Base-by-base conservation (phyloP, 768 basidiomycete species). In the Russula abietina region DNA sequence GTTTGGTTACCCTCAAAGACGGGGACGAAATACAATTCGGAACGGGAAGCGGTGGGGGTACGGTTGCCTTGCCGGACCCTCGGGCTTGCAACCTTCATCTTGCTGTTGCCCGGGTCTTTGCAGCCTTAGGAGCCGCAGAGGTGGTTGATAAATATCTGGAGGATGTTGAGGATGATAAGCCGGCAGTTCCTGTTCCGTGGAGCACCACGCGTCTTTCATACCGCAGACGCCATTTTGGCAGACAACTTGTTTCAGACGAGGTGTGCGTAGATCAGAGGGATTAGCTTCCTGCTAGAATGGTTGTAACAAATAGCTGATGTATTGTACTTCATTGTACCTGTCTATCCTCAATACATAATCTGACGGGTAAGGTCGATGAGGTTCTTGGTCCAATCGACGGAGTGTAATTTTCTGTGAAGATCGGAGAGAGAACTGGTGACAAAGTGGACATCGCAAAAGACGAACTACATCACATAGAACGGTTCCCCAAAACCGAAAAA, bases 401-500 rank as follows among this genome's bases (percentile, higher is more conserved):
- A 7, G 30, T 30, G 30, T 98, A 86, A 75, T 98, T 99, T 72
- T 95, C 94, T 3, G 83, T 99, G 67, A 99, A 98, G 79, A 97
- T 98, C 89, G 84, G 87, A 22, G 88, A 91, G 61, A 97, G 97
- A 36, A 36, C 93, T 30, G 97, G 97, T 52, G 97, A 99, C 78
- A 98, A 96, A 73, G 91, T 99, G 50, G 98, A 91, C 74, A 98
- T 99, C 71, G 91, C 85, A 45, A 87, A 88, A 19, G 97, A 99
- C 78, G 98, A 98, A 76, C 83, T 98, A 57, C 79, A 98, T 45
- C 96, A 97, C 8, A 87, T 98, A 57, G 97, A 99, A 66, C 80
- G 96, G 67, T 99, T 99, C 78, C 98, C 97, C 97, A 8, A 98
- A 93, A 78, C 95, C 96, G 56, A 98, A 97, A 80, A 61, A 91